Percentiles rank a stretch among this genome's conserved stretches.
Conservation (phyloP, 2,329 filamentous ascomycete genomes). For the Nemania abortiva region DNA sequence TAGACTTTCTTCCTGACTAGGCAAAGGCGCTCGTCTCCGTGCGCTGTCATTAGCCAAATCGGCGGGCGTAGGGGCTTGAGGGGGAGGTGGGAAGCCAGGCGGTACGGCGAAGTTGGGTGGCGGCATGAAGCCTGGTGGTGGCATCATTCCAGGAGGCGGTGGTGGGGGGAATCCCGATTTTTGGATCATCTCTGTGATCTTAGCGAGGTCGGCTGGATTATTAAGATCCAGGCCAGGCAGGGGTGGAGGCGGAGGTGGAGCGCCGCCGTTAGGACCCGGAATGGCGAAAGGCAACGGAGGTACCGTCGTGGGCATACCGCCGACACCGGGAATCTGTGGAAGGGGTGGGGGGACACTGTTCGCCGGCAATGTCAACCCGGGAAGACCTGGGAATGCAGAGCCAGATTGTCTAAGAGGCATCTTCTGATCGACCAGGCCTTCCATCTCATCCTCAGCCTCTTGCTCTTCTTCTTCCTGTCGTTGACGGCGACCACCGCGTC, state of each 20-base stretch:
- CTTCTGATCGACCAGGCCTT: conserved; percentile 91
- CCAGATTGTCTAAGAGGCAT: conserved; percentile 72
- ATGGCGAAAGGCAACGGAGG: conserved; percentile 67
- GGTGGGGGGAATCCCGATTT: conserved; percentile 73
- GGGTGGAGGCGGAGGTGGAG: conserved; percentile 59
- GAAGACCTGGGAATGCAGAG: conserved; percentile 68
- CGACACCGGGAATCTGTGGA: conserved; percentile 51
- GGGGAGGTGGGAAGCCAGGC: conserved; percentile 51
- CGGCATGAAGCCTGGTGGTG: conserved; percentile 59
- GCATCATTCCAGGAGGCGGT: conserved; percentile 64
- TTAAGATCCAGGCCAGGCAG: conserved; percentile 68
- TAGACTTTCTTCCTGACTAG: conserved; percentile 86
- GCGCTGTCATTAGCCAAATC: conserved; percentile 41
- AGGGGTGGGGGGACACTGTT: conserved; percentile 53
- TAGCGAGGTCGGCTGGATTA: conserved; percentile 71
- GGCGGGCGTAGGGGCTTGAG: conserved; percentile 42
- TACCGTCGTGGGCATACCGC: conserved; percentile 46
- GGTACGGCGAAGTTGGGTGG: conserved; percentile 59
- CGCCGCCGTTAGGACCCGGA: conserved; percentile 52
- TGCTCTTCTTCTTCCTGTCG: conserved; percentile 93
- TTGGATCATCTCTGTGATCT: conserved; percentile 73
- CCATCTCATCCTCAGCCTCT: conserved; percentile 91
- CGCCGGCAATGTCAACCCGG: conserved; percentile 60
- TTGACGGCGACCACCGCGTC: conserved; percentile 80
- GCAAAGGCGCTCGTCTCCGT: conserved; percentile 86